A percentile compares a stretch with the other conserved stretches of the same genome.
Conservation (phyloP, 352 stramenopile genomes). For the Globisporangium nunn region DNA sequence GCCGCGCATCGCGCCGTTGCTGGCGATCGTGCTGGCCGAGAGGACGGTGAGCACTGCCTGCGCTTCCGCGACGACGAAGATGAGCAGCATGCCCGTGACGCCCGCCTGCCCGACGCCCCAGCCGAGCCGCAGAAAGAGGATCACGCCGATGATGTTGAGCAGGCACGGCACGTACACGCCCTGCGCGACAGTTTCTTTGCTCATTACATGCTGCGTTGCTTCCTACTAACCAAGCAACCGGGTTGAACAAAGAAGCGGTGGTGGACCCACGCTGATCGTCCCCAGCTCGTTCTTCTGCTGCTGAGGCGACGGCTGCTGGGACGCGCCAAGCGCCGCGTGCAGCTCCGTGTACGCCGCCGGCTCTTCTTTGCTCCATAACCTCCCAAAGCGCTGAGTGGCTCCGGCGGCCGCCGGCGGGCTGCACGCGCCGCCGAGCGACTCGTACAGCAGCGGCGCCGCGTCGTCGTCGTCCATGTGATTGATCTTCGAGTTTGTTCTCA, state of each 20-base stretch:
- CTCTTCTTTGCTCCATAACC: conserved; percentile 3
- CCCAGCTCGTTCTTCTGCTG: conserved; percentile 21
- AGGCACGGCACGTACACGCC: conserved; percentile 86
- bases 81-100: conserved; percentile 60
- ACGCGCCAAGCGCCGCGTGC: conserved; percentile 16
- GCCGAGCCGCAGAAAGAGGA: conserved; percentile 83
- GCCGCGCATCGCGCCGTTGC: conserved; percentile 77
- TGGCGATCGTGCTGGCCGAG: conserved; percentile 77
- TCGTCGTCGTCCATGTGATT: conserved; percentile 11
- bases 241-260: too few species aligned
- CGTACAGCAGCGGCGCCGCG: conserved; percentile 32
- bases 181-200: conserved; percentile 5
- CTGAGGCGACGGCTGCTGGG: not conserved
- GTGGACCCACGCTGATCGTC: conserved; percentile 28
- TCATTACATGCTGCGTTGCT: too few species aligned
- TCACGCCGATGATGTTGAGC: conserved; percentile 88
- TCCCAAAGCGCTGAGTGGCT: conserved; percentile 4
- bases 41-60: conserved; percentile 73
- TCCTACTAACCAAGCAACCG: too few species aligned
- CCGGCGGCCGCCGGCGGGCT: not conserved
- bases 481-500: too few species aligned
- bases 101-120: conserved; percentile 84
- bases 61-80: conserved; percentile 56
- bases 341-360: conserved; percentile 34
- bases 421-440: conserved; percentile 15